A percentile compares a stretch with the other conserved stretches of the same genome.
Conservation (phyloP, 306 rosid species). For the Vigna nakashimae region DNA sequence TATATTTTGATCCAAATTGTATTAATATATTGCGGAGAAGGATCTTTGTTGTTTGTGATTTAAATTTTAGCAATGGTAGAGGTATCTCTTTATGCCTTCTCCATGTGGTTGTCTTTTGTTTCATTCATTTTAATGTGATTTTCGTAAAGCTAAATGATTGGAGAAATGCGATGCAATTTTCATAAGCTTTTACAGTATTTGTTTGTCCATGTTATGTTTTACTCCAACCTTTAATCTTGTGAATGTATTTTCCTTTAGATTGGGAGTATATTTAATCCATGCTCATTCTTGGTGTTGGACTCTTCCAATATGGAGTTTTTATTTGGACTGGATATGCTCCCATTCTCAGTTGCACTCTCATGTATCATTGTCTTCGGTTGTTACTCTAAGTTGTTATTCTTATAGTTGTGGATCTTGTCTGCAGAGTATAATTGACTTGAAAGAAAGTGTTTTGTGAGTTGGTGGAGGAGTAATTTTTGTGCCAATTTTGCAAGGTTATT, state of each 20-base stretch:
- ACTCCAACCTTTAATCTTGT: conserved; percentile 13
- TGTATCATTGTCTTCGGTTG: conserved; percentile 10
- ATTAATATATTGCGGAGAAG: background rate
- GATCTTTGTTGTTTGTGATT: conserved; percentile 14
- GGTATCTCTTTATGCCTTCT: conserved; percentile 5
- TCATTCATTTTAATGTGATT: conserved; percentile 7
- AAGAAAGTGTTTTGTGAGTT: conserved; percentile 84
- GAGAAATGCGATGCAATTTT: conserved; percentile 15
- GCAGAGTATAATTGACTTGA: conserved; percentile 72
- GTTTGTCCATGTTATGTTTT: background rate
- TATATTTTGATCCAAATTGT: conserved; percentile 8
- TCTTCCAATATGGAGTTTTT: conserved; percentile 94
- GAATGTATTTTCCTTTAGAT: conserved; percentile 55
- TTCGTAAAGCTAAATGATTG: background rate
- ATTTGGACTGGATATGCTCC: no score
- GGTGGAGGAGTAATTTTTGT: conserved; percentile 96
- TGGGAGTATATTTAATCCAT: conserved; percentile 84
- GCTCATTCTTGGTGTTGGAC: conserved; percentile 90
- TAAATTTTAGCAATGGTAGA: background rate
- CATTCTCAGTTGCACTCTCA: conserved; percentile 16
- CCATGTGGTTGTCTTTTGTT: background rate
- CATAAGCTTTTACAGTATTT: background rate
- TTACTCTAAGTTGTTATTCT: conserved; percentile 37
- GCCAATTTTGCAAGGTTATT: conserved; percentile 90
- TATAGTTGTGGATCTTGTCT: conserved; percentile 38